Evolutionary conservation across 2,329 filamentous ascomycete species (phyloP), one percentile per base, ranked within the genome.

Genomic region (Diaporthe longicolla): DNA sequence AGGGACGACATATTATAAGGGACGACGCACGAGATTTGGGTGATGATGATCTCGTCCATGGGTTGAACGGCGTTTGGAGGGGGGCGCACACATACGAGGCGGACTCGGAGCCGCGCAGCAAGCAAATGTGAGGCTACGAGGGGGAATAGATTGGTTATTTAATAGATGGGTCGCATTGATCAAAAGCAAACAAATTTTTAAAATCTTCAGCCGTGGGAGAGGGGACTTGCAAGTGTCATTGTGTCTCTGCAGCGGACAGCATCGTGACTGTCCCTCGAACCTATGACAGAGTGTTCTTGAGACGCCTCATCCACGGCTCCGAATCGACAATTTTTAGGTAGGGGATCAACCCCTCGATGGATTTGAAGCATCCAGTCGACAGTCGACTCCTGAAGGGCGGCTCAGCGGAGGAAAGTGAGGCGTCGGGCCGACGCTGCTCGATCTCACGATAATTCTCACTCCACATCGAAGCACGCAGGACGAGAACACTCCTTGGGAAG

Each of bases 121-220:
- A 68, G 63, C 32, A 54, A 54, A 40, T 40, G 63, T 54, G 63
- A 68, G 32, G 63, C 45, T 6, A 54, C 48, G 63, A 24, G 63
- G 45, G 45, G 45, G 48, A 32, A 68, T 68, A 68, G 63, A 68
- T 72, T 74, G 72, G 72, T 70, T 73, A 71, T 70, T 61, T 71
- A 65, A 63, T 73, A 73, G 72, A 73, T 32, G 54, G 70, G 61
- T 59, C 59, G 58, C 35, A 58, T 59, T 35, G n/a, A 59, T 63
- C 59, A 74, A 72, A 66, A 68, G 63, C 63, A 35, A 40, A 17
- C 63, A 40, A 32, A 54, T 48, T 54, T 68, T 43, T 43, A 43
- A 43, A 40, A 68, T 21, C 1, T 29, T 54, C n/a, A 40, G 10
- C 52, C 48, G 63, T 17, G n/a, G 32, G 15, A 66, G 26, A 11